Percentiles rank a stretch among this genome's conserved stretches.
Conservation (phyloP, 306 rosid genomes). For the Quercus agrifolia region DNA sequence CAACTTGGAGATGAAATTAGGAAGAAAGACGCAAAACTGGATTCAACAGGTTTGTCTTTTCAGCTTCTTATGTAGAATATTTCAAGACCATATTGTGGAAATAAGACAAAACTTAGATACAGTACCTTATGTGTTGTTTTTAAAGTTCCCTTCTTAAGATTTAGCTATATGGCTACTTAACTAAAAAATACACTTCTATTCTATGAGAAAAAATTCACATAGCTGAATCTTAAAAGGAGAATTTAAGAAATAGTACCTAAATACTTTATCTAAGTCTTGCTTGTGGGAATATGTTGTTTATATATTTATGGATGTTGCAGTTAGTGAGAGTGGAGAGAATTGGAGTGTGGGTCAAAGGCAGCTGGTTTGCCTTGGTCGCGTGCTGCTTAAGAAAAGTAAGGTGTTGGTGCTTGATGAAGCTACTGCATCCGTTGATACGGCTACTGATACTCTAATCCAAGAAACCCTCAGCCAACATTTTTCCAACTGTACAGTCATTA, state of each 20-base stretch:
- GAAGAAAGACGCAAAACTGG: background rate
- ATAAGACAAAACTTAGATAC: background rate
- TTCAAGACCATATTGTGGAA: background rate
- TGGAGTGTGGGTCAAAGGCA: conserved; percentile 58
- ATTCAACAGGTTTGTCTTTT: background rate
- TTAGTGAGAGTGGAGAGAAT: conserved; percentile 53
- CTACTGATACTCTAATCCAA: conserved; percentile 53
- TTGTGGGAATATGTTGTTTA: background rate
- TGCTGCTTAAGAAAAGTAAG: conserved; percentile 35
- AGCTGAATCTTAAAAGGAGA: rapidly evolving
- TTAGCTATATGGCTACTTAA: no score
- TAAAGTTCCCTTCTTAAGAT: no score
- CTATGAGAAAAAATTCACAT: no score
- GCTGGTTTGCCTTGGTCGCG: conserved; percentile 35
- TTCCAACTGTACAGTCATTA: conserved; percentile 26
- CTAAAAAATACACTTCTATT: no score
- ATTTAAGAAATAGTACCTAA: no score
- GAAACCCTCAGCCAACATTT: conserved; percentile 28
- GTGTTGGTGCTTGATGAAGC: conserved; percentile 56
- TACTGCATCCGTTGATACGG: conserved; percentile 52
- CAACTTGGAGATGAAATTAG: conserved; percentile 46
- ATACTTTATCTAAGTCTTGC: no score
- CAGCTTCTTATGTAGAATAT: background rate
- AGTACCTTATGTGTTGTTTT: no score
- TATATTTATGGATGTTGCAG: conserved; percentile 10